These are phyloP conservation scores for Ulota crispa DNA, from an alignment of 225 moss, liverwort and hornwort genomes.

Conservation along the genomic window DNA sequence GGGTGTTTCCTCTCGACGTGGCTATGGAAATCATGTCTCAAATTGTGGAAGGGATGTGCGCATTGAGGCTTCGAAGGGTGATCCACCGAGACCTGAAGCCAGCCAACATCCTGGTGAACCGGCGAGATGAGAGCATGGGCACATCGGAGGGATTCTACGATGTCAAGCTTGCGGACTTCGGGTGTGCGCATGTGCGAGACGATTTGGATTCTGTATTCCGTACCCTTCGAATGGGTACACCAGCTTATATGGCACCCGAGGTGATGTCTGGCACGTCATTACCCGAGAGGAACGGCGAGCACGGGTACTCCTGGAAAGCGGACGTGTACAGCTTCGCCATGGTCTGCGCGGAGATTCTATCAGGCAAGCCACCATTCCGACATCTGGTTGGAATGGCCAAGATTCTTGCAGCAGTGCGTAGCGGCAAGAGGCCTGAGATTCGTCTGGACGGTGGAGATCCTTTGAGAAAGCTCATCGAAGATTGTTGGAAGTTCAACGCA, in stretches of 20 bases:
- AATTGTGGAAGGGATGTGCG: constrained; percentile 15
- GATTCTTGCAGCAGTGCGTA: neutral
- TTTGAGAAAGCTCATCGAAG: constrained; percentile 11
- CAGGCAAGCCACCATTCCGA: neutral
- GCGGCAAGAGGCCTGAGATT: neutral
- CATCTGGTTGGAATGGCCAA: neutral
- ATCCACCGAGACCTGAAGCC: constrained; percentile 15
- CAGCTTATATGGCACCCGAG: constrained; percentile 12
- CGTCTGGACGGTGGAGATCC: neutral
- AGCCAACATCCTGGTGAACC: constrained; percentile 5
- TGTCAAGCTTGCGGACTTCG: constrained; percentile 11
- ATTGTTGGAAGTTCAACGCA: constrained; percentile 1
- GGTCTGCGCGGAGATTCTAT: neutral
- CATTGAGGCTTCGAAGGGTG: neutral
- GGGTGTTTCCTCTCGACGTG: neutral
- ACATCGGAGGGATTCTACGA: neutral
- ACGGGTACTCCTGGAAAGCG: constrained; percentile 6
- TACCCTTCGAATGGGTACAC: neutral
- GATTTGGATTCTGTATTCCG: neutral
- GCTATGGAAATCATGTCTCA: neutral
- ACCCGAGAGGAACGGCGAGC: neutral
- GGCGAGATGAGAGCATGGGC: neutral
- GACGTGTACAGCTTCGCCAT: constrained; percentile 13
- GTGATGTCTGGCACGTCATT: neutral
- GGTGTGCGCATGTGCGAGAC: neutral